Evolutionary conservation across 1,284 basidiomycete genomes (phyloP).

Genomic region (Cutaneotrichosporon arboriforme): DNA sequence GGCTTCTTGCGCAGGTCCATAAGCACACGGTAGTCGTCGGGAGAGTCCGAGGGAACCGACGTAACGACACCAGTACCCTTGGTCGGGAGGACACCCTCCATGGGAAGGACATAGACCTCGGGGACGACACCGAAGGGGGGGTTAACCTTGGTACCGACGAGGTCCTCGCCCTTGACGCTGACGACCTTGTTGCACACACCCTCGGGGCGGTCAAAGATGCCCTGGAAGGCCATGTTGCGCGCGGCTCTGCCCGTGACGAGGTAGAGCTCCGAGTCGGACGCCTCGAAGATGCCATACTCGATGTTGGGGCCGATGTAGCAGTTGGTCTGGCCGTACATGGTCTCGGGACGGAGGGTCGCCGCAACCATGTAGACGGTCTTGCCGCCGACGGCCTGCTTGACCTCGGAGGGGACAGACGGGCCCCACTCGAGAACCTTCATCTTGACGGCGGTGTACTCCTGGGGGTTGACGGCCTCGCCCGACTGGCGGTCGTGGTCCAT

Average conservation of each 20-base stretch:
- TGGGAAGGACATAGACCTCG: conserved; percentile 92
- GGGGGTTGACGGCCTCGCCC: conserved; percentile 91
- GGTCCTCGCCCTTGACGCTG: conserved; percentile 68
- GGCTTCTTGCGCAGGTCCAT: conserved; percentile 95
- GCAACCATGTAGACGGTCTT: conserved; percentile 88
- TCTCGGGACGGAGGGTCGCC: conserved; percentile 93
- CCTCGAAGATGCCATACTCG: conserved; percentile 87
- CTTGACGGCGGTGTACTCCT: conserved; percentile 94
- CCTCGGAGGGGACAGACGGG: conserved; percentile 55
- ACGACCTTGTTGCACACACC: conserved; percentile 68
- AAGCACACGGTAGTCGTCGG: conserved; percentile 89
- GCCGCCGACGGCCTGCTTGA: conserved; percentile 62
- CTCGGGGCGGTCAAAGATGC: conserved; percentile 62
- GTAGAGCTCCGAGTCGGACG: conserved; percentile 79
- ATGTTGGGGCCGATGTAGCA: conserved; percentile 89
- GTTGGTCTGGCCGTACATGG: conserved; percentile 99
- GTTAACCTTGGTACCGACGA: conserved; percentile 85
- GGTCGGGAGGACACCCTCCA: conserved; percentile 92
- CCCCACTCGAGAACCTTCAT: conserved; percentile 85
- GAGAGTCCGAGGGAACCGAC: conserved; percentile 96
- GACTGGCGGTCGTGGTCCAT: conserved; percentile 99
- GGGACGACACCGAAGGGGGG: conserved; percentile 78
- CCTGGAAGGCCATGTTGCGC: conserved; percentile 96
- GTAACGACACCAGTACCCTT: conserved; percentile 99
- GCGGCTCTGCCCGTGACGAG: conserved; percentile 85